These are phyloP conservation scores for Aspergillus sparsus DNA, from an alignment of 495 filamentous ascomycete species.

Conservation along the genomic window DNA sequence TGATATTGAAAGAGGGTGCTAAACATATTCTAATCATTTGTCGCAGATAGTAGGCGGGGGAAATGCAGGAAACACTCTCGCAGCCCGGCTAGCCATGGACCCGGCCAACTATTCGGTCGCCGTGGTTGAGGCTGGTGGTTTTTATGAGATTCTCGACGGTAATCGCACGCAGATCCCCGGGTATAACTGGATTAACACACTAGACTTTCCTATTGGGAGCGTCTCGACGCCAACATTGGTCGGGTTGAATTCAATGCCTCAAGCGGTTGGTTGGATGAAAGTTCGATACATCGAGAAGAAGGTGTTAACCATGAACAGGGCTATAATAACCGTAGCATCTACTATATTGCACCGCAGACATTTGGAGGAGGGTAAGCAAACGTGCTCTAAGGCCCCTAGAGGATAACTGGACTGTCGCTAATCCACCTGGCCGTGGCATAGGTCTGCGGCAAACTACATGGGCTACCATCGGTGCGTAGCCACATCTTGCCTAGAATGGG, in stretches of 20 bases:
- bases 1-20: too few relatives aligned
- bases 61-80: conserved; percentile 42
- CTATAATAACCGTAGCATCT: conserved; percentile 27
- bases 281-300: too few relatives aligned
- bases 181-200: too few relatives aligned
- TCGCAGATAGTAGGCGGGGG: conserved; percentile 45
- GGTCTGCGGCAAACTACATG: conserved; percentile 50
- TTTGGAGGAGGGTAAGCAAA: too few relatives aligned
- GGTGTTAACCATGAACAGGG: too few relatives aligned
- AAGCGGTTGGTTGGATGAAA: too few relatives aligned
- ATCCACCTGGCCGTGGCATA: too few relatives aligned
- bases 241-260: too few relatives aligned
- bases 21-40: too few relatives aligned
- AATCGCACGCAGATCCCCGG: conserved; percentile 47
- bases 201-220: conserved; percentile 54
- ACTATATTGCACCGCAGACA: conserved; percentile 32
- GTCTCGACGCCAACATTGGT: conserved; percentile 40
- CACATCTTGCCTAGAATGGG: too few relatives aligned
- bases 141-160: conserved; percentile 53
- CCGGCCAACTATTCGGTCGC: conserved; percentile 32
- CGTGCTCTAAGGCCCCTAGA: too few relatives aligned
- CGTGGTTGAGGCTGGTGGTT: conserved; percentile 57
- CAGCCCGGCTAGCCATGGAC: conserved; percentile 38
- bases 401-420: too few relatives aligned
- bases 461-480: conserved; percentile 40